phyloP scores from a whole-genome alignment of 2,329 filamentous ascomycete species.

The Cladobotryum mycophilum region DNA sequence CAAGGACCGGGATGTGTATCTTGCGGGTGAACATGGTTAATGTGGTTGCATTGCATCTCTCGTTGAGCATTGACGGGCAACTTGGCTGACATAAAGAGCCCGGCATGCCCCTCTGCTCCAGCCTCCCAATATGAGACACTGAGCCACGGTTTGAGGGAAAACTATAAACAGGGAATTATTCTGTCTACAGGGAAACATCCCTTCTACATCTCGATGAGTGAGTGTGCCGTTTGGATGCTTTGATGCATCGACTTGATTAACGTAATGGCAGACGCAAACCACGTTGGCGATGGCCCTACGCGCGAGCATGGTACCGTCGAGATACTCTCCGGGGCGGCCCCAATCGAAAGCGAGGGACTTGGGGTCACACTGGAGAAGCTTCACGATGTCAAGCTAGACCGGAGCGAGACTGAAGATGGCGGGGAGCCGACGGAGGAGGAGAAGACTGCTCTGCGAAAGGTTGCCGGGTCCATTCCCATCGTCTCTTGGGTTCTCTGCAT shows the following conservation, averaged over 20 bases:
- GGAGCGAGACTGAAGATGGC: background rate
- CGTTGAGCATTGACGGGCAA: background rate
- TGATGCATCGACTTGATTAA: background rate
- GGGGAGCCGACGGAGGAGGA: constrained; percentile 9
- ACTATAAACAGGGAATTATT: background rate
- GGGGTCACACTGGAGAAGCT: background rate
- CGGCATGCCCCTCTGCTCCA: background rate
- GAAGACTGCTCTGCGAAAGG: constrained; percentile 6
- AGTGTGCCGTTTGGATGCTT: background rate
- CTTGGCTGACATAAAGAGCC: background rate
- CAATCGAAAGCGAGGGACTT: constrained; percentile 4
- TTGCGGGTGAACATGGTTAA: too few relatives aligned
- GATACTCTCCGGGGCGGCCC: constrained; percentile 5
- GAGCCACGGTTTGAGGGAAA: background rate
- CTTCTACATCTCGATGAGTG: background rate
- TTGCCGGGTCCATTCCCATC: constrained; percentile 4
- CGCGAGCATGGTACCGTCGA: constrained; percentile 6
- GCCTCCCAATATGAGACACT: background rate
- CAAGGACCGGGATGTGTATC: too few relatives aligned
- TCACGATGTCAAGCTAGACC: constrained; percentile 1
- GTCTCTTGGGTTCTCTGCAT: constrained; percentile 12
- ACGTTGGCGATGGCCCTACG: constrained; percentile 6
- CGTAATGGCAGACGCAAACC: constrained; percentile 3
- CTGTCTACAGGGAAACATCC: background rate
- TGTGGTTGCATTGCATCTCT: background rate